phyloP scores from a whole-genome alignment of 176 grass and related monocot species.

The Triticum monococcum region DNA sequence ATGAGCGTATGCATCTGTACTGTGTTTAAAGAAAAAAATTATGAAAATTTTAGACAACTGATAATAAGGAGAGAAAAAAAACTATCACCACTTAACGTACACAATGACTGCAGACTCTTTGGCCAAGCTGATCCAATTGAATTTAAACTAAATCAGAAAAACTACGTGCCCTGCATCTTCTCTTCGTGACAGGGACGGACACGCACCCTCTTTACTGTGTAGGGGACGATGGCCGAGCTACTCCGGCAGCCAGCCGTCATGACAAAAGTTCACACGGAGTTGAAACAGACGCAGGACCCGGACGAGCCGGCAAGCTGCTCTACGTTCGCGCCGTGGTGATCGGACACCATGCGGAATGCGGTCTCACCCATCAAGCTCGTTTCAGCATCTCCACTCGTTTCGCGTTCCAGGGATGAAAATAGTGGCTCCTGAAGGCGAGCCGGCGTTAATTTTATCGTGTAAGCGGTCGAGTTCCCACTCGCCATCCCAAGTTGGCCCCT shows the following conservation, averaged over 20 bases:
- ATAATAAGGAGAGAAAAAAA: too few relatives aligned
- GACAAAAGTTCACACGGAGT: slow-evolving; percentile 45
- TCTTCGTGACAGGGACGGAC: slow-evolving; percentile 37
- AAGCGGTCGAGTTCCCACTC: too few relatives aligned
- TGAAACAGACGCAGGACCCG: slow-evolving; percentile 14
- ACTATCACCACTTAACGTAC: too few relatives aligned
- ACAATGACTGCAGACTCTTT: too few relatives aligned
- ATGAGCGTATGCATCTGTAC: too few relatives aligned
- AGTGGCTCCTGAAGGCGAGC: too few relatives aligned
- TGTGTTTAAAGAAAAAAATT: too few relatives aligned
- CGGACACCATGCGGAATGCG: slow-evolving; percentile 46
- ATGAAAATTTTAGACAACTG: too few relatives aligned
- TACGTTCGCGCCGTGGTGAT: slow-evolving; percentile 52
- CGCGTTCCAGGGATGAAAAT: too few relatives aligned
- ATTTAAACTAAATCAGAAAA: neutral
- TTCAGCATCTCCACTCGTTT: neutral
- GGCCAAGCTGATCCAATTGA: neutral
- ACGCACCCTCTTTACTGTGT: neutral
- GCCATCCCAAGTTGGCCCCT: too few relatives aligned
- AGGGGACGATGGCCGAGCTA: slow-evolving; percentile 69
- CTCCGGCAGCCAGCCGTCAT: slow-evolving; percentile 44
- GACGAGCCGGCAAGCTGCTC: slow-evolving; percentile 23
- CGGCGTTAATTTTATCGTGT: too few relatives aligned
- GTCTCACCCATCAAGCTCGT: slow-evolving; percentile 41
- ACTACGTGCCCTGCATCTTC: neutral